A percentile compares a stretch with the other conserved stretches of the same genome.
Evolutionary conservation across 2,329 filamentous ascomycete genomes (phyloP).

Genomic region (Pseudocercospora macadamiae): DNA sequence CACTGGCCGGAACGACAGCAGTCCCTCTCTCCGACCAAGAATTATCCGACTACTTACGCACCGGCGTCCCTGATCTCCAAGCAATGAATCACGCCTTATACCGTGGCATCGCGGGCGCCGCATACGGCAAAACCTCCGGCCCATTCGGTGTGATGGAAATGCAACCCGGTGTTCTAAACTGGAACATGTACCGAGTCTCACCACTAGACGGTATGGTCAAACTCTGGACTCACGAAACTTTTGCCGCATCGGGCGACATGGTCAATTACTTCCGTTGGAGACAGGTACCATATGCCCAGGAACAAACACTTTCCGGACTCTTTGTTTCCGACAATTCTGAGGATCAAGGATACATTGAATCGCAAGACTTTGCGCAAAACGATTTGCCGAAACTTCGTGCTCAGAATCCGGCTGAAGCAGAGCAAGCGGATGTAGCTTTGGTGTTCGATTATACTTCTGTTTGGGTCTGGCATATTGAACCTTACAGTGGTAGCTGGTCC

Average conservation of each 20-base stretch:
- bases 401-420: background rate
- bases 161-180: conserved; percentile 32
- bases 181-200: conserved; percentile 30
- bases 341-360: conserved; percentile 27
- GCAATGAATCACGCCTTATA: conserved; percentile 27
- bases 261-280: conserved; percentile 33
- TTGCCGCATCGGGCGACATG: conserved; percentile 28
- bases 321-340: conserved; percentile 26
- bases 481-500: conserved; percentile 28
- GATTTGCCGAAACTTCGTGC: conserved; percentile 21
- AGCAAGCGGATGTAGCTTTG: conserved; percentile 26
- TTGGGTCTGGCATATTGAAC: conserved; percentile 31
- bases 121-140: conserved; percentile 20
- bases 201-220: conserved; percentile 31
- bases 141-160: conserved; percentile 32
- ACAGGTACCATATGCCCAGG: conserved; percentile 29
- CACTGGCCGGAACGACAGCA: conserved; percentile 24
- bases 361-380: conserved; percentile 21
- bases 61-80: conserved; percentile 29
- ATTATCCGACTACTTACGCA: conserved; percentile 28
- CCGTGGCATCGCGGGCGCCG: conserved; percentile 27
- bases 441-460: conserved; percentile 28
- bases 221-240: conserved; percentile 31
- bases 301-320: conserved; percentile 29
- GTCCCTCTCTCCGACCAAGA: conserved; percentile 23